Evolutionary conservation across 2,329 filamentous ascomycete species (phyloP).

Genomic region (Neurospora crassa): DNA sequence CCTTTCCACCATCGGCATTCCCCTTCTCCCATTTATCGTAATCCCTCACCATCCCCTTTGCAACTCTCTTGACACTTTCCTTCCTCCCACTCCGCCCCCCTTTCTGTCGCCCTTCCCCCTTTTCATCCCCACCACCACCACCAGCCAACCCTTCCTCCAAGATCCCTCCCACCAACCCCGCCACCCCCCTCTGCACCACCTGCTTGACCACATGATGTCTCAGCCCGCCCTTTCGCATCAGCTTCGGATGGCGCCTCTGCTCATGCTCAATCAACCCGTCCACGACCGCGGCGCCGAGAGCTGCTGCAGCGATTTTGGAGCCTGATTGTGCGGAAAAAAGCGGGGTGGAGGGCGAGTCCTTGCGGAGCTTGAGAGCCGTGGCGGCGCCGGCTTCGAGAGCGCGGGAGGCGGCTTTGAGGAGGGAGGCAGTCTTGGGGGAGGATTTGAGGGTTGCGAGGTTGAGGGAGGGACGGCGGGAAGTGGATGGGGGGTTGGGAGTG

Average conservation of each 20-base stretch:
- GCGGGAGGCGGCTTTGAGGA: slow-evolving; percentile 8
- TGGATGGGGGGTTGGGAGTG: not conserved
- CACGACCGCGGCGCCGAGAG: slow-evolving; percentile 15
- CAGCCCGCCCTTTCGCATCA: slow-evolving; percentile 14
- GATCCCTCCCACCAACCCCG: slow-evolving; percentile 11
- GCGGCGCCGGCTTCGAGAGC: slow-evolving; percentile 18
- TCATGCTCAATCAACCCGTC: slow-evolving; percentile 16
- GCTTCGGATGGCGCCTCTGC: slow-evolving; percentile 8
- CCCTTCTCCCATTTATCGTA: not conserved
- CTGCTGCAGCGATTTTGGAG: slow-evolving; percentile 15
- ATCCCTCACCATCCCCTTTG: not conserved
- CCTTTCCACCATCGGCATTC: not conserved
- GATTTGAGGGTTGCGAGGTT: not conserved
- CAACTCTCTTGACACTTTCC: not conserved
- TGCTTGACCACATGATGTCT: slow-evolving; percentile 14
- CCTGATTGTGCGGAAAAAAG: slow-evolving; percentile 17
- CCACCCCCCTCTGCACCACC: slow-evolving; percentile 20
- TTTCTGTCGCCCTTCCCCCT: not conserved
- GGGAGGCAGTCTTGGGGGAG: slow-evolving; percentile 4
- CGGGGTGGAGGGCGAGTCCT: slow-evolving; percentile 14
- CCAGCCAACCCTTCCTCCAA: not conserved
- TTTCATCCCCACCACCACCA: not conserved
- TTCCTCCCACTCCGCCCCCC: not conserved
- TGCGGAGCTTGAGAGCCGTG: slow-evolving; percentile 16
- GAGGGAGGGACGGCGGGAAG: slow-evolving; percentile 2